Base-by-base conservation (phyloP, 805 yeast species). In the Ogataea paraovalis region DNA sequence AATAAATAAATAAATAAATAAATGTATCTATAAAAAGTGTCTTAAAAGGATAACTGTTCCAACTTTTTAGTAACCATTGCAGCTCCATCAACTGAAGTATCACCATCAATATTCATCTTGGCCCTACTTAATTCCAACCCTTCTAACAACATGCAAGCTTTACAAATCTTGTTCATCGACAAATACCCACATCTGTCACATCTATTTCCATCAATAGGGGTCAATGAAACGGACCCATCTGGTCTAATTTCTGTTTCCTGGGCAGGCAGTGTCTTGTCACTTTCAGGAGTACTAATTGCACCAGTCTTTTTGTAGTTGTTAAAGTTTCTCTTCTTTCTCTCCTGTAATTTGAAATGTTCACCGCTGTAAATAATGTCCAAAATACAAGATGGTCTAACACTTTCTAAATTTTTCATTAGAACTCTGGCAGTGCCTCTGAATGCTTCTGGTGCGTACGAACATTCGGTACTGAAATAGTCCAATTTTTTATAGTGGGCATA, bases 371-470 rank as follows among this genome's bases (percentile, higher is more conserved):
- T 94, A 46, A 94, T 87, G 68, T 94, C 99, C 64, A 94, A 80
- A 47, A 94, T 94, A 60, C 97, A 85, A 33, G 94, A 83, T 14
- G 99, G 97, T 57, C 97, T 76, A 1, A 91, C 82, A 3, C 92
- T 80, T 62, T 94, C 99, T 38, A 94, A 70, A 54, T 89, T 87
- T 67, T 94, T 94, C 74, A 94, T 82, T 23, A 94, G 72, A 49
- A 90, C 89, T 61, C 99, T 78, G 0, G 99, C 97, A 0, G 98
- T 94, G 18, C 99, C 99, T 55, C 99, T 74, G 61, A 94, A 94
- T 0, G 99, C 98, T 64, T 94, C 99, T 2, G 99, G 98, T 0
- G 99, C 96, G 69, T 94, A 94, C 0, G 97, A 85, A 65, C 99
- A 94, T 61, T 94, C 99, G 0, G 99, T 94, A 9, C 96, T 87